Percentiles rank a stretch among this genome's conserved stretches.
These are phyloP conservation scores for Cladosporium sp. DNA, from an alignment of 2,329 filamentous ascomycete genomes.

Conservation along the genomic window DNA sequence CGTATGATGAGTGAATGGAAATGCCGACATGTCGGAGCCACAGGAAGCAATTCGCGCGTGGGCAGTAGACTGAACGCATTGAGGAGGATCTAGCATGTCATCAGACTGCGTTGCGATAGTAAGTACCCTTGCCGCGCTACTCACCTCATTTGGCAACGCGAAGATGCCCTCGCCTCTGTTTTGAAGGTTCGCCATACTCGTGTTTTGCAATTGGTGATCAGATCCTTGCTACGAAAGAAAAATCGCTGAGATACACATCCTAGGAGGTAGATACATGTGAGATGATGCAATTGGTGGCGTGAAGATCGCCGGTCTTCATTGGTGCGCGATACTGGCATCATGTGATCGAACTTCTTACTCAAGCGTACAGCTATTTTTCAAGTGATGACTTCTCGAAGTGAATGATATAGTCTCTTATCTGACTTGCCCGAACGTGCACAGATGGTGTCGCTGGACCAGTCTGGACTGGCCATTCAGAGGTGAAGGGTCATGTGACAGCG, in stretches of 20 bases:
- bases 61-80: constrained; percentile 39
- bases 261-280: background rate
- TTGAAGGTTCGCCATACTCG: background rate
- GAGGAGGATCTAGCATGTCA: constrained; percentile 36
- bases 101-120: constrained; percentile 14
- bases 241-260: background rate
- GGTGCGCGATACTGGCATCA: too few relatives aligned
- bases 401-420: too few relatives aligned
- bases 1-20: constrained; percentile 61
- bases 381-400: too few relatives aligned
- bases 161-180: constrained; percentile 16
- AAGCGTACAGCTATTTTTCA: too few relatives aligned
- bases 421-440: too few relatives aligned
- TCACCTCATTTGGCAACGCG: constrained; percentile 31
- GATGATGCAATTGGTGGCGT: constrained; percentile 8
- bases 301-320: background rate
- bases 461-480: too few relatives aligned
- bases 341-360: too few relatives aligned
- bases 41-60: constrained; percentile 44
- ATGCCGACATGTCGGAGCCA: constrained; percentile 57
- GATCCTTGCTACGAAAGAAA: background rate
- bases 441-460: too few relatives aligned
- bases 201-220: background rate
- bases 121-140: background rate
- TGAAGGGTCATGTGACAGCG: too few relatives aligned